phyloP scores from a whole-genome alignment of 2,329 filamentous ascomycete species.

The Biscogniauxia mediterranea region DNA sequence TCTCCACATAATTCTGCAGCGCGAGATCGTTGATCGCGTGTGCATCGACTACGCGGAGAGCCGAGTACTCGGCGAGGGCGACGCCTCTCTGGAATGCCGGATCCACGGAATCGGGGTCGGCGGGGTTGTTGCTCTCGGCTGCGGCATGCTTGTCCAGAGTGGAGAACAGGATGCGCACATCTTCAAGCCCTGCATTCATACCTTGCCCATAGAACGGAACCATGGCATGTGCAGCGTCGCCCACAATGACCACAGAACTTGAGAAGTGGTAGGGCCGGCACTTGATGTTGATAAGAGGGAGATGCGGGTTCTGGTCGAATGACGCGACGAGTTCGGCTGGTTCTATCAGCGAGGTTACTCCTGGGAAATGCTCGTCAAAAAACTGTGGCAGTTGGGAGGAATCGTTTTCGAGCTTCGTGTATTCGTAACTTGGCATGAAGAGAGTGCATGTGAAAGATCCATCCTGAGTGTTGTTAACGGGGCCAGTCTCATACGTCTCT shows the following conservation, averaged over 20 bases:
- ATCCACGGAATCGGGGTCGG: conserved; percentile 37
- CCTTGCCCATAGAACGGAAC: conserved; percentile 98
- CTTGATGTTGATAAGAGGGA: conserved; percentile 91
- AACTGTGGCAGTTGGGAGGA: conserved; percentile 63
- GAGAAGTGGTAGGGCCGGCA: conserved; percentile 83
- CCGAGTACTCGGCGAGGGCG: conserved; percentile 75
- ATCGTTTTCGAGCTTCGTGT: conserved; percentile 63
- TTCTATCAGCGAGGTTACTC: conserved; percentile 71
- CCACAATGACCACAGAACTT: conserved; percentile 77
- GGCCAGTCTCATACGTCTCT: not conserved
- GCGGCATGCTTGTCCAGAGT: conserved; percentile 68
- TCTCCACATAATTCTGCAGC: conserved; percentile 87
- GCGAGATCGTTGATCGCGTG: conserved; percentile 92
- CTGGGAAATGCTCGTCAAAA: conserved; percentile 84
- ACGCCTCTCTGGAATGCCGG: conserved; percentile 60
- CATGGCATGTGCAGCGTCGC: conserved; percentile 96
- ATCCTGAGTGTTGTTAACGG: conserved; percentile 51
- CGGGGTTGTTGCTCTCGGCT: conserved; percentile 43
- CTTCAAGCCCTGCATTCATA: conserved; percentile 95
- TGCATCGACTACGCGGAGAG: conserved; percentile 71
- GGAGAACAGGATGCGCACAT: conserved; percentile 84
- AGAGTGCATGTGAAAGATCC: conserved; percentile 94
- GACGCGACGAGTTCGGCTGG: conserved; percentile 67
- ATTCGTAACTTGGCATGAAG: conserved; percentile 75
- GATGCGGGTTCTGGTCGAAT: conserved; percentile 80